Base-by-base conservation (phyloP, 2,329 filamentous ascomycete species). In the Beauveria medogensis region DNA sequence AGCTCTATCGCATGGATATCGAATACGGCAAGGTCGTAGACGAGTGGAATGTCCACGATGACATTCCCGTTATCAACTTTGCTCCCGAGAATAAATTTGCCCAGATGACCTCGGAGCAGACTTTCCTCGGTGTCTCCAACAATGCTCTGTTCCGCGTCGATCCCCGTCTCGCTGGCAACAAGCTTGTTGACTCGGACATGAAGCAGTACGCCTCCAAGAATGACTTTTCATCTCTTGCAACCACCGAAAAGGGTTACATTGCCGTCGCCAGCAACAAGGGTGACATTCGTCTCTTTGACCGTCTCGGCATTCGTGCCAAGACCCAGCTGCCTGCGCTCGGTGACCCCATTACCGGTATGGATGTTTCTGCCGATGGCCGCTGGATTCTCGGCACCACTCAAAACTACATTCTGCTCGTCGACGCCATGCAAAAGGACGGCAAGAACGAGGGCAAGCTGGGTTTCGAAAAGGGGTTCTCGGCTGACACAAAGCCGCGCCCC, bases 391-490 rank as follows among this genome's bases (percentile, higher is more conserved):
- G 90, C 20, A 99, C 94, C 1, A 97, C 93, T 68, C 86, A 89
- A 51, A 99, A 93, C 4, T 99, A 97, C 72, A 85, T 99, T 14
- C 84, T 99, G 8, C 87, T 99, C 63, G 91, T 99, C 64, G 94
- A 99, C 70, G 86, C 92, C 0, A 76, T 93, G 67, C 94, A 99
- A 71, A 92, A 94, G 71, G 84, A 87, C 1, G 94, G 94, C 72
- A 97, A 97, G 81, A 96, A 97, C 66, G 91, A 94, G 71, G 94
- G 94, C 71, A 96, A 96, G 75, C 87, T 99, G n/a, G 94, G 94
- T 2, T 99, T 99, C 70, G 92, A 99, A 75, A 92, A 90, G 72
- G 80, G 91, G 0, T 99, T 99, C 69, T 87, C 90, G 3, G 95
- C 96, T 66, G 92, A 97, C 71, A 83, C 87, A 22, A 99, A 99